A percentile compares a stretch with the other conserved stretches of the same genome.
Conservation (phyloP, 2,329 filamentous ascomycete species). For the Fusarium setosum region DNA sequence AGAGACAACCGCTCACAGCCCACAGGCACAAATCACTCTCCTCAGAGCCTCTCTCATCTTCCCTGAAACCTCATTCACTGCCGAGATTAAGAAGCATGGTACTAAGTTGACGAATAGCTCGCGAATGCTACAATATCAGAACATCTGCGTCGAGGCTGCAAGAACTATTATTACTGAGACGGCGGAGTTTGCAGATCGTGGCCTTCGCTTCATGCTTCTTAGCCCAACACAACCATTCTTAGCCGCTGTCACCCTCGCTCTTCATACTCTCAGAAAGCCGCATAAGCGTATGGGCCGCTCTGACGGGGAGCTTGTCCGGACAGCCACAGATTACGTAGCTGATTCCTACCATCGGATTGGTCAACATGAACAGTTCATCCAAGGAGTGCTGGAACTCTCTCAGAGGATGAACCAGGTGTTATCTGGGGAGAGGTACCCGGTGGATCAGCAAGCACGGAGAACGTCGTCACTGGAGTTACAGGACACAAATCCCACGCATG, state of each 20-base stretch:
- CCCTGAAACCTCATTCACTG: slow-evolving; percentile 26
- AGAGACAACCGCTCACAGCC: not conserved
- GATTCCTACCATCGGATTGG: slow-evolving; percentile 27
- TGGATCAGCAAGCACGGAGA: slow-evolving; percentile 15
- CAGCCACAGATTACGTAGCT: slow-evolving; percentile 22
- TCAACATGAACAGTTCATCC: slow-evolving; percentile 27
- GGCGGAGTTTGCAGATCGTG: slow-evolving; percentile 32
- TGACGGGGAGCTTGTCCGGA: slow-evolving; percentile 33
- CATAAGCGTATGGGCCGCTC: slow-evolving; percentile 39
- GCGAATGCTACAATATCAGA: slow-evolving; percentile 30
- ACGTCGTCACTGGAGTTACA: slow-evolving; percentile 4
- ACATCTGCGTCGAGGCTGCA: slow-evolving; percentile 34
- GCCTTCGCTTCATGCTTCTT: slow-evolving; percentile 23
- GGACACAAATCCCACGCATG: not conserved
- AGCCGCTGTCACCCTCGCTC: slow-evolving; percentile 28
- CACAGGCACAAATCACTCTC: slow-evolving; percentile 34
- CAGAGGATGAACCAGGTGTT: slow-evolving; percentile 31
- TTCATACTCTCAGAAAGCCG: slow-evolving; percentile 37
- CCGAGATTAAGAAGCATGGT: slow-evolving; percentile 28
- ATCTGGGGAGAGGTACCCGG: slow-evolving; percentile 2
- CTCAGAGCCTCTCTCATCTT: slow-evolving; percentile 34
- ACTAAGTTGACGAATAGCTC: slow-evolving; percentile 18
- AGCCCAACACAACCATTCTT: slow-evolving; percentile 30
- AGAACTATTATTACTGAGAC: slow-evolving; percentile 33
- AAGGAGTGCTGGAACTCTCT: slow-evolving; percentile 23